Evolutionary conservation across 2,329 filamentous ascomycete genomes (phyloP).

Genomic region (Fusarium poae): DNA sequence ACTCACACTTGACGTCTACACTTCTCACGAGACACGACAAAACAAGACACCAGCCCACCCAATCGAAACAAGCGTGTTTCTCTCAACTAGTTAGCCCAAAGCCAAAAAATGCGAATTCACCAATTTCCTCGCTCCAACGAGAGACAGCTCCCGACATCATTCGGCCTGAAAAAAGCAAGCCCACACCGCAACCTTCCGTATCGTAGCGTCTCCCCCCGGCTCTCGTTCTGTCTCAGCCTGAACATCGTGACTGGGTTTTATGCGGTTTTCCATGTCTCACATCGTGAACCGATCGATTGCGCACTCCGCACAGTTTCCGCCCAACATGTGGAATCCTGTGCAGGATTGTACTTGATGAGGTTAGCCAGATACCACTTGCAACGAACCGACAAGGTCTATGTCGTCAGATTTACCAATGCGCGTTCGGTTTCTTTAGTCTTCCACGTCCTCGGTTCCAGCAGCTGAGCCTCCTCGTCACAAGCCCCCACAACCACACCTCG

Average conservation of each 20-base stretch:
- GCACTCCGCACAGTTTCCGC: constrained; percentile 41
- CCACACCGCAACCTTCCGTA: constrained; percentile 42
- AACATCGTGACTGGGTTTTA: constrained; percentile 42
- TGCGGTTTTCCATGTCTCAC: constrained; percentile 45
- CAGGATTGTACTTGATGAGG: constrained; percentile 21
- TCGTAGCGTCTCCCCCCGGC: constrained; percentile 14
- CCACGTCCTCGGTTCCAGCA: constrained; percentile 28
- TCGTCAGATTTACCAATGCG: constrained; percentile 26
- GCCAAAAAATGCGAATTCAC: constrained; percentile 41
- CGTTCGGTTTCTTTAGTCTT: constrained; percentile 26
- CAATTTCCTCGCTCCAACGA: constrained; percentile 21
- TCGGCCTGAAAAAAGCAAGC: constrained; percentile 40
- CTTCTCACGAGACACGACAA: constrained; percentile 41
- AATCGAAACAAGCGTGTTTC: constrained; percentile 39
- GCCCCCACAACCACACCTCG: constrained; percentile 26
- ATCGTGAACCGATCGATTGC: constrained; percentile 46
- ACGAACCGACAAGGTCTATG: constrained; percentile 27
- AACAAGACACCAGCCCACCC: constrained; percentile 37
- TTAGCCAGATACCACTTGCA: constrained; percentile 17
- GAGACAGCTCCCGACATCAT: constrained; percentile 39
- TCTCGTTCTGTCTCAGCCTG: constrained; percentile 36
- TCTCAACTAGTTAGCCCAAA: constrained; percentile 36
- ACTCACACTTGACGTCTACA: constrained; percentile 31
- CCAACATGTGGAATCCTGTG: constrained; percentile 31
- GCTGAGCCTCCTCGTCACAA: constrained; percentile 44